Base-by-base conservation (phyloP, 805 yeast genomes). In the Saturnispora saitoi region DNA sequence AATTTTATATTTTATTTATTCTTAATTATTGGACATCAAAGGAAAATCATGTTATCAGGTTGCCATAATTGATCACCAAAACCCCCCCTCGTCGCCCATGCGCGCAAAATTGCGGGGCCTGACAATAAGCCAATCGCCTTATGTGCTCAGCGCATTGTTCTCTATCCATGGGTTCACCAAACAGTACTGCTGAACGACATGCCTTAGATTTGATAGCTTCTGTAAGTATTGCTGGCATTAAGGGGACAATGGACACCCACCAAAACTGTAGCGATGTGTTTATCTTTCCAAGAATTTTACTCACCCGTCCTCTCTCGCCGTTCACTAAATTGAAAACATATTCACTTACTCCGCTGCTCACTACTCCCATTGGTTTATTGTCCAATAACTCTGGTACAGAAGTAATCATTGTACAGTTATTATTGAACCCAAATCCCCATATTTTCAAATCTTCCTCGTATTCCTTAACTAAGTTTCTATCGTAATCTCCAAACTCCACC, bases 21-120 rank as follows among this genome's bases (percentile, higher is more conserved):
- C 11, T 15, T 15, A 17, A 12, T 12, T 34, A 8, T 34, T 17
- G 10, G 6, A 12, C 10, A 4, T 12, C 14, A 34, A 32, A 32
- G 31, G 20, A 32, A 42, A 15, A 31, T n/a, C 38, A 31, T 19
- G 30, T 31, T 42, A 31, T 42, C 38, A 30, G 15, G n/a, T 15
- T 32, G 24, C 15, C 15, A 10, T 22, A 10, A n/a, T 32, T 42
- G 2, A 42, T 30, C 36, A 42, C 8, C 24, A 29, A 0, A 88
- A 76, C 0, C 95, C 83, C 60, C 0, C 89, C 76, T 0, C 95
- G 95, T 48, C 95, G 64, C 0, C 95, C 95, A 61, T 87, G 95
- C 0, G 95, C 95, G 68, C 95, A 88, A 48, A 75, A 80, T 54
- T 85, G 83, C 0, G 95, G 95, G 17, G 71, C 62, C 12, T 64